These are phyloP conservation scores for Theobroma cacao DNA, from an alignment of 345 rosid species.

Conservation along the genomic window DNA sequence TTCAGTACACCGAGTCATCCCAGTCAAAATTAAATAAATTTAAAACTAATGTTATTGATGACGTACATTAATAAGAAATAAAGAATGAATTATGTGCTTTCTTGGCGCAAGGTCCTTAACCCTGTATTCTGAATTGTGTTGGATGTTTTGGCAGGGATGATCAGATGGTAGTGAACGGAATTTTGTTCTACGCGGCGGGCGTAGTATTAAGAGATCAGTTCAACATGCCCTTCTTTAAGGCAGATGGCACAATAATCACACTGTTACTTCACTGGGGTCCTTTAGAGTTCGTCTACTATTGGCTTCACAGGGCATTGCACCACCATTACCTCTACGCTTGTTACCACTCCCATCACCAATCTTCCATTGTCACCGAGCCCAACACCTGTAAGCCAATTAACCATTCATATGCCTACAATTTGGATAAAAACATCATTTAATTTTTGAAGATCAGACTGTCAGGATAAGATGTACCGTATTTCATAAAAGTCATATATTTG, in stretches of 20 bases:
- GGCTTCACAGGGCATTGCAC: slow-evolving; percentile 78
- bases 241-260: slow-evolving; percentile 48
- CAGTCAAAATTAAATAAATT: too few relatives aligned
- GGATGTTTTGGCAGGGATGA: slow-evolving; percentile 51
- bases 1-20: too few relatives aligned
- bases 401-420: too few relatives aligned
- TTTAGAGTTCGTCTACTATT: slow-evolving; percentile 75
- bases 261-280: slow-evolving; percentile 62
- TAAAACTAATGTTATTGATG: too few relatives aligned
- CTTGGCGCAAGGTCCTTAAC: too few relatives aligned
- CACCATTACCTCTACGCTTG: slow-evolving; percentile 82
- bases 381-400: slow-evolving; percentile 71
- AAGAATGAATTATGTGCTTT: too few relatives aligned
- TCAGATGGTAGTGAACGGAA: slow-evolving; percentile 57
- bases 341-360: slow-evolving; percentile 84
- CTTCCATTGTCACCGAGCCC: slow-evolving; percentile 85
- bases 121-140: not conserved
- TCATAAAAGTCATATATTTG: too few relatives aligned
- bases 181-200: slow-evolving; percentile 35
- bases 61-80: too few relatives aligned
- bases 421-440: too few relatives aligned
- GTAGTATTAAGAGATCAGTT: slow-evolving; percentile 19
- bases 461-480: too few relatives aligned
- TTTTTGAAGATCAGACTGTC: too few relatives aligned
- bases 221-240: slow-evolving; percentile 55